Evolutionary conservation across 495 filamentous ascomycete genomes (phyloP).

Genomic region (Tuber aestivum): DNA sequence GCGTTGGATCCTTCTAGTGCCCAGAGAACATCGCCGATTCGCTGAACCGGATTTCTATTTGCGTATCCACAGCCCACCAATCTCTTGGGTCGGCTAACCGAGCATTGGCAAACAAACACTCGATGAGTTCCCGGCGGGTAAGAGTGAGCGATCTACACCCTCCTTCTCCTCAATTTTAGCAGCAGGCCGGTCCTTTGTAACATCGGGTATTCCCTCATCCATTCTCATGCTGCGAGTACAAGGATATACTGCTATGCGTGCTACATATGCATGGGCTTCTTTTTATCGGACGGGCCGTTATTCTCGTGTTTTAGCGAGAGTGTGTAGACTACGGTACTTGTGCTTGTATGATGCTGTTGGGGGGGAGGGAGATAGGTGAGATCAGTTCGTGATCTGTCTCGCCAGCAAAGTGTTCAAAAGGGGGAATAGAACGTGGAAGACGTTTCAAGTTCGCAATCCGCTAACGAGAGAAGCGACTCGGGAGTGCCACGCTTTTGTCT

Average conservation of each 20-base stretch:
- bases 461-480: not conserved
- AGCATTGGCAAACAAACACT: not conserved
- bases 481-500: slow-evolving; percentile 1
- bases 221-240: not conserved
- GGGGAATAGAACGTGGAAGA: slow-evolving; percentile 1
- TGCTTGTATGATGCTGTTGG: not conserved
- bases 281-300: not conserved
- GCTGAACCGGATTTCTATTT: not conserved
- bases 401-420: not conserved
- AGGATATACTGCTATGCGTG: not conserved
- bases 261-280: not conserved
- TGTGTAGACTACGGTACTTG: not conserved
- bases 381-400: not conserved
- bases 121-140: slow-evolving; percentile 1
- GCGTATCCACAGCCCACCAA: not conserved
- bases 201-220: not conserved
- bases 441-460: not conserved
- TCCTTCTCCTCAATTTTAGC: not conserved
- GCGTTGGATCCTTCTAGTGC: not conserved
- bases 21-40: not conserved
- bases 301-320: slow-evolving; percentile 3
- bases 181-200: not conserved
- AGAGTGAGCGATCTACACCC: not conserved
- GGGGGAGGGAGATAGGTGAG: not conserved
- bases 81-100: not conserved